phyloP scores from a whole-genome alignment of 164 flowering plant species.

The Kalanchoe fedtschenkoi region DNA sequence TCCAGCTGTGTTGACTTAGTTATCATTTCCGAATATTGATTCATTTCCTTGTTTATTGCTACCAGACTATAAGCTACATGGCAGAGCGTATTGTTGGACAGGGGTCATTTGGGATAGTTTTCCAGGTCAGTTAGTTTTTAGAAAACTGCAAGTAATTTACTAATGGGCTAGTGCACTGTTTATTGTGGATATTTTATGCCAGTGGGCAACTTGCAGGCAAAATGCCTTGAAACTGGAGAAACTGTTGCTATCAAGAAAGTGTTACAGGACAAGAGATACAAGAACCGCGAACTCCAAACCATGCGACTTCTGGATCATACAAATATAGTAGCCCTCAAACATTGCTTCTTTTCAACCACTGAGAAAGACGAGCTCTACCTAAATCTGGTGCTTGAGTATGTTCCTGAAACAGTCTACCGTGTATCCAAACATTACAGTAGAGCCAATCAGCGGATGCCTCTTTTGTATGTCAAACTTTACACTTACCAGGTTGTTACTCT shows the following conservation, averaged over 20 bases:
- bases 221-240: conserved; percentile 69
- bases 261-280: conserved; percentile 56
- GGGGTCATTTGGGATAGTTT: conserved; percentile 70
- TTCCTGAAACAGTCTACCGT: conserved; percentile 58
- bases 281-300: conserved; percentile 56
- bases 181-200: neutral
- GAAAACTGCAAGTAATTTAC: neutral
- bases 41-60: neutral
- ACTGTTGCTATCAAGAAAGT: conserved; percentile 60
- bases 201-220: conserved; percentile 32
- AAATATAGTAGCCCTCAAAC: conserved; percentile 53
- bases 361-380: conserved; percentile 57
- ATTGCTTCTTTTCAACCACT: conserved; percentile 64
- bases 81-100: conserved; percentile 74
- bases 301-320: conserved; percentile 66
- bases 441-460: conserved; percentile 54
- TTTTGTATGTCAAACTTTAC: conserved; percentile 49
- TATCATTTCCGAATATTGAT: too few species aligned
- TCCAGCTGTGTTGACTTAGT: neutral
- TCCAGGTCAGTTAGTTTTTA: conserved; percentile 36
- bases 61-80: conserved; percentile 69
- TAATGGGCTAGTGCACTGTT: neutral
- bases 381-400: conserved; percentile 55
- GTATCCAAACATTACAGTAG: conserved; percentile 55
- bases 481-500: conserved; percentile 35